Percentiles rank a stretch among this genome's conserved stretches.
Conservation (phyloP, 140 eudicot species). For the Senecio squalidus region DNA sequence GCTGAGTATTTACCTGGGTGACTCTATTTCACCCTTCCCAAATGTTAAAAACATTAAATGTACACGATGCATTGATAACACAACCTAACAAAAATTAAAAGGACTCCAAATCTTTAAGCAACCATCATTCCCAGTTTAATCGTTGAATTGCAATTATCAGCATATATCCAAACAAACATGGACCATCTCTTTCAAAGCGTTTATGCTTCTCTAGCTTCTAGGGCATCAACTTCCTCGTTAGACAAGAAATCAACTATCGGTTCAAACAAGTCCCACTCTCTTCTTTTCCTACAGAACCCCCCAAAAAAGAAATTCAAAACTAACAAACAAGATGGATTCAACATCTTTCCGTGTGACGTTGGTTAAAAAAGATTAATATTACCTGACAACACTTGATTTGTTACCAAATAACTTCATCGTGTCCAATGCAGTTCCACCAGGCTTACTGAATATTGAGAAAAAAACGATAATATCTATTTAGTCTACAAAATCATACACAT, state of each 20-base stretch:
- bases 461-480: background rate
- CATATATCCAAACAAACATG: background rate
- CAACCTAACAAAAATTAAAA: background rate
- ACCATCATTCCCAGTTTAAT: background rate
- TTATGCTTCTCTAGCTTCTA: conserved; percentile 79
- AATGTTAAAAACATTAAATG: too few relatives aligned
- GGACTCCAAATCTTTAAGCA: background rate
- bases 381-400: conserved; percentile 87
- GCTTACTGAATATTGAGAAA: conserved; percentile 47
- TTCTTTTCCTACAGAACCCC: conserved; percentile 72
- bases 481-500: background rate
- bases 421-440: conserved; percentile 78
- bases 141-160: background rate
- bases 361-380: conserved; percentile 5
- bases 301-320: background rate
- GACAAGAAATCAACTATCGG: conserved; percentile 89
- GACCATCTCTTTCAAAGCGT: background rate
- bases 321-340: background rate
- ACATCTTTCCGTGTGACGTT: background rate
- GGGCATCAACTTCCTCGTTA: conserved; percentile 86
- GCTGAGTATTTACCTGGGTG: too few relatives aligned
- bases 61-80: too few relatives aligned
- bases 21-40: too few relatives aligned
- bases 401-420: conserved; percentile 74
- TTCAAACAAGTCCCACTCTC: conserved; percentile 90